These are phyloP conservation scores for Stephanodiscus triporus DNA, from an alignment of 108 stramenopile genomes.

Conservation along the genomic window DNA sequence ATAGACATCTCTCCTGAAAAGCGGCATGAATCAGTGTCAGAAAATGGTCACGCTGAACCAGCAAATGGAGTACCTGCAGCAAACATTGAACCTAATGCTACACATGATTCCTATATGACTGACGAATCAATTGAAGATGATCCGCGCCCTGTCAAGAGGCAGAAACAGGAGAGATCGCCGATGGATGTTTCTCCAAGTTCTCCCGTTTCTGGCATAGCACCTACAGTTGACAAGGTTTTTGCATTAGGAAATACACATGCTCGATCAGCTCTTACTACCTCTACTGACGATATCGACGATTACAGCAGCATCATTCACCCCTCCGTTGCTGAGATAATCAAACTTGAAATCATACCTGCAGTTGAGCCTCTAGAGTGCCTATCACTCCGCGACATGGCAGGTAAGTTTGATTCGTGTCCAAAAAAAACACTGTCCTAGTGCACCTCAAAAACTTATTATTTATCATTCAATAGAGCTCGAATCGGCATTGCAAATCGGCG, in stretches of 20 bases:
- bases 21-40: neutral
- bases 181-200: neutral
- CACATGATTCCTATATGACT: neutral
- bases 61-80: neutral
- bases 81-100: neutral
- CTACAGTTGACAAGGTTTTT: neutral
- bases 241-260: neutral
- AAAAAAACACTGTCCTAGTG: conserved; percentile 31
- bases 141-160: conserved; percentile 4
- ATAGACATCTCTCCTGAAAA: neutral
- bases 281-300: conserved; percentile 5
- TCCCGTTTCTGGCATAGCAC: neutral
- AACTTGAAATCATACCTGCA: conserved; percentile 37
- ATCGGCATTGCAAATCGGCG: conserved; percentile 51
- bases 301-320: conserved; percentile 27
- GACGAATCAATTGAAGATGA: conserved; percentile 6
- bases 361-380: conserved; percentile 30
- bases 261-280: neutral
- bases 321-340: conserved; percentile 33
- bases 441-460: conserved; percentile 25
- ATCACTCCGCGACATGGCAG: conserved; percentile 18
- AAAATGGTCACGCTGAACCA: neutral
- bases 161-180: neutral
- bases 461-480: conserved; percentile 40
- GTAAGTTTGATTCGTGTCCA: conserved; percentile 18